Evolutionary conservation across 208 protist genomes (phyloP).

Genomic region (Leishmania guyanensis): DNA sequence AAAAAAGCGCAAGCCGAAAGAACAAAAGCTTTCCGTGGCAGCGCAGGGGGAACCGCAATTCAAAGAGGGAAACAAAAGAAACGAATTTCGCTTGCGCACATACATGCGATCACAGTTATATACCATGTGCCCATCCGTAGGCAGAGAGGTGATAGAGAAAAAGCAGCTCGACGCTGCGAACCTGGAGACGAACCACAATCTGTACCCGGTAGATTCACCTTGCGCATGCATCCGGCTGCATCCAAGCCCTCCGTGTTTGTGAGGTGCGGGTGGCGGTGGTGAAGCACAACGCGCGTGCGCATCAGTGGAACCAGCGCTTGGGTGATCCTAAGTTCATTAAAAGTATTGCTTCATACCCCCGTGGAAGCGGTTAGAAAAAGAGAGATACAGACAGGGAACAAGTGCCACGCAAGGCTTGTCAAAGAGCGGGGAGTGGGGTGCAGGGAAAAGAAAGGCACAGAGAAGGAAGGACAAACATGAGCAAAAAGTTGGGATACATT

Average conservation of each 20-base stretch:
- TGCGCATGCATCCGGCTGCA: not conserved
- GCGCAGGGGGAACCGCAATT: not conserved
- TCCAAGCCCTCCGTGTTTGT: not conserved
- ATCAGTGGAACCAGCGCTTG: not conserved
- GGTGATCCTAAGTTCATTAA: not conserved
- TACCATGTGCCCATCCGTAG: too few species aligned
- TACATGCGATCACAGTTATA: not conserved
- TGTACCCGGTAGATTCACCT: not conserved
- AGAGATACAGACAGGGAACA: not conserved
- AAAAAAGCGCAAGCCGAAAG: not conserved
- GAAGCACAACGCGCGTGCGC: not conserved
- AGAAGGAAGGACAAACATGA: not conserved
- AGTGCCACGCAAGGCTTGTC: not conserved
- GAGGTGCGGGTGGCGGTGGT: not conserved
- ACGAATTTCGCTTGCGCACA: not conserved
- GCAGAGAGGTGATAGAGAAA: not conserved
- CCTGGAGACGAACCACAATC: not conserved
- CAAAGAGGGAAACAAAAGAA: not conserved
- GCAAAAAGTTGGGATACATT: not conserved
- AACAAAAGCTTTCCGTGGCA: not conserved
- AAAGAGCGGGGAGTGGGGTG: not conserved
- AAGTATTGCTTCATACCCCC: not conserved
- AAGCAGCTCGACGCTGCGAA: not conserved
- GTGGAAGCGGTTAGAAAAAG: not conserved
- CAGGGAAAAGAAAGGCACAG: not conserved